Base-by-base conservation (phyloP, 768 basidiomycete genomes). In the Austroboletus eburneus region DNA sequence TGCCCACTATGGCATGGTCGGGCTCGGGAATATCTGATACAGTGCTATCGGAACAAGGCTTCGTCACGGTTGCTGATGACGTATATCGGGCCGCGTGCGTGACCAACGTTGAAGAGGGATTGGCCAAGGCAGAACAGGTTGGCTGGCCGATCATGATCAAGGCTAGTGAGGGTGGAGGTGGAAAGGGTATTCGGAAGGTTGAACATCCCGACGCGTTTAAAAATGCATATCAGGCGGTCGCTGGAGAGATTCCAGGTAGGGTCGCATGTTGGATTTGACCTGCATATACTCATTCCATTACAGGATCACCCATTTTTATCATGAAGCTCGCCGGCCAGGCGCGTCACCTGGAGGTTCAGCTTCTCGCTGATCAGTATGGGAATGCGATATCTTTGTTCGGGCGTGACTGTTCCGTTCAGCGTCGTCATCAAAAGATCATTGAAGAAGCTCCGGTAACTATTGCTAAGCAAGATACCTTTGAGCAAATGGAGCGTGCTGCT, bases 131-230 rank as follows among this genome's bases (percentile, higher is more conserved):
- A 0, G 85, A 91, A 64, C 70, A 81, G 63, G 96, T 99, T 42
- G 94, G 95, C 10, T 98, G 80, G 77, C 96, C 96, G 0, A 83
- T 99, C 52, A 99, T 99, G 96, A 98, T 99, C 74, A 99, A 99
- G 74, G 96, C 96, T 5, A 92, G 89, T 54, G 96, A 99, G 68
- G 96, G 96, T 55, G 96, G 96, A 57, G 96, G 96, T 68, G 96
- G 96, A 49, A 99, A 99, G 69, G 96, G 96, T 70, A 99, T 99
- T 49, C 78, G 96, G 45, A 98, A 89, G 72, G 96, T 99, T 23
- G 91, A 95, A 41, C 70, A 72, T 39, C 73, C 85, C 2, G 89
- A 92, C 38, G 79, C 80, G 41, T 98, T 99, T 77, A 93, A 88
- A 71, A 95, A 93, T 62, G 85, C 93, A 23, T 99, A 83, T 69